These are phyloP conservation scores for Auricularia sp. DNA, from an alignment of 768 basidiomycete genomes.

Conservation along the genomic window DNA sequence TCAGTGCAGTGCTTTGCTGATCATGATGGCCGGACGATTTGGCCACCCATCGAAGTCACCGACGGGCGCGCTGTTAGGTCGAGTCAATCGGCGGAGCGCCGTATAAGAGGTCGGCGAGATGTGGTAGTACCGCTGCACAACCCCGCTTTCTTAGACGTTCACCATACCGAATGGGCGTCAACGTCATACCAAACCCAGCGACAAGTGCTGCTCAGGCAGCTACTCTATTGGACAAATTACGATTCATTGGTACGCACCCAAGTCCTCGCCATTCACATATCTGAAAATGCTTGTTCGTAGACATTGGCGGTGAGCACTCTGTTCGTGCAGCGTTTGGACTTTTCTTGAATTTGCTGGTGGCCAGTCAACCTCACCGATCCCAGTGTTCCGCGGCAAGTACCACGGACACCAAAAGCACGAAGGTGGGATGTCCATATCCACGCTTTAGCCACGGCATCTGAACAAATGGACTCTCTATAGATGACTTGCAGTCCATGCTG, in stretches of 20 bases:
- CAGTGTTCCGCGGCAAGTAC: constrained; percentile 30
- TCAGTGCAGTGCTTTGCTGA: too few relatives aligned
- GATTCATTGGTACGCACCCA: not conserved
- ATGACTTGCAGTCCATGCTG: constrained; percentile 54
- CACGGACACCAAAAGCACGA: constrained; percentile 27
- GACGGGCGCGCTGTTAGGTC: too few relatives aligned
- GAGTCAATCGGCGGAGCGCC: too few relatives aligned
- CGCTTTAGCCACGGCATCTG: not conserved
- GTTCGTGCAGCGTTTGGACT: too few relatives aligned
- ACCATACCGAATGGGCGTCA: not conserved
- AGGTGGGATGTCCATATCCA: constrained; percentile 11
- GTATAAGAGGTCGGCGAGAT: too few relatives aligned
- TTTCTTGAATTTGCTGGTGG: too few relatives aligned
- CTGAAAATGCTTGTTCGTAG: constrained; percentile 14
- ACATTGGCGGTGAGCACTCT: constrained; percentile 27
- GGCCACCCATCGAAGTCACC: too few relatives aligned
- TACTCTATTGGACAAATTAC: not conserved
- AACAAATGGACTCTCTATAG: constrained; percentile 21
- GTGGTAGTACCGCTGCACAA: too few relatives aligned
- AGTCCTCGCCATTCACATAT: too few relatives aligned
- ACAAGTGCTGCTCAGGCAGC: not conserved
- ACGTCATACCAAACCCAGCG: not conserved
- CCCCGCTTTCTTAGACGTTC: too few relatives aligned
- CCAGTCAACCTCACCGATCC: constrained; percentile 48
- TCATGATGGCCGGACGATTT: too few relatives aligned